Conservation (phyloP, 1,284 basidiomycete genomes). For the Agroathelia rolfsii region DNA sequence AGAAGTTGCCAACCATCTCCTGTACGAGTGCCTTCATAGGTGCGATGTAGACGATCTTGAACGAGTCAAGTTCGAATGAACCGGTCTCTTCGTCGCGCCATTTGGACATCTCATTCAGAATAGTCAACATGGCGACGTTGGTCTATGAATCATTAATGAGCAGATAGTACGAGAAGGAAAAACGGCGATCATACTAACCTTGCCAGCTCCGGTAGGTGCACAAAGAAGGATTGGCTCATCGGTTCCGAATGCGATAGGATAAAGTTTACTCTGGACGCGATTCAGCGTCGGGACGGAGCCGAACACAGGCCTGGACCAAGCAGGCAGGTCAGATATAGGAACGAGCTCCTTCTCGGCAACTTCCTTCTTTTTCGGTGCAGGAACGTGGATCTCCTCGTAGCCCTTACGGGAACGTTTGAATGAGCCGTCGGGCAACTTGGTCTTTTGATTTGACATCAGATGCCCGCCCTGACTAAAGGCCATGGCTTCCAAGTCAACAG, state of each 20-base stretch:
- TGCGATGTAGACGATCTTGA: slow-evolving; percentile 98
- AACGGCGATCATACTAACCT: slow-evolving; percentile 54
- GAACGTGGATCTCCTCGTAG: slow-evolving; percentile 97
- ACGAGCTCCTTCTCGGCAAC: slow-evolving; percentile 66
- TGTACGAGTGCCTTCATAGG: slow-evolving; percentile 99
- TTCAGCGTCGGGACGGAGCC: slow-evolving; percentile 80
- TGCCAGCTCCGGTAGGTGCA: slow-evolving; percentile 97
- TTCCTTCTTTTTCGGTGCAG: slow-evolving; percentile 80
- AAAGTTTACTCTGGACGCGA: slow-evolving; percentile 89
- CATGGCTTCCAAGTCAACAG: slow-evolving; percentile 90
- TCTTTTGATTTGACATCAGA: slow-evolving; percentile 97
- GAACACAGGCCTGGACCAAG: slow-evolving; percentile 86
- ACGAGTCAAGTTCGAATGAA: slow-evolving; percentile 79
- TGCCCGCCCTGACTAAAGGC: slow-evolving; percentile 94
- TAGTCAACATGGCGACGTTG: slow-evolving; percentile 94
- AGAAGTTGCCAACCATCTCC: slow-evolving; percentile 94
- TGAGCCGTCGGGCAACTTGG: slow-evolving; percentile 93
- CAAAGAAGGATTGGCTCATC: slow-evolving; percentile 95
- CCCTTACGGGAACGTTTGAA: slow-evolving; percentile 97
- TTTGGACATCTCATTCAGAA: slow-evolving; percentile 82
- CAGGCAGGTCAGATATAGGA: slow-evolving; percentile 66
- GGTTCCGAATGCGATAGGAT: slow-evolving; percentile 86
- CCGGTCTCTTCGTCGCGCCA: slow-evolving; percentile 79
- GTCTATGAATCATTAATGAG: slow-evolving; percentile 45
- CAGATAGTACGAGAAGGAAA: slow-evolving; percentile 7